Evolutionary conservation across 2,329 filamentous ascomycete genomes (phyloP), one percentile per base, ranked within the genome.

Genomic region (Ophiostoma himal-ulmi): DNA sequence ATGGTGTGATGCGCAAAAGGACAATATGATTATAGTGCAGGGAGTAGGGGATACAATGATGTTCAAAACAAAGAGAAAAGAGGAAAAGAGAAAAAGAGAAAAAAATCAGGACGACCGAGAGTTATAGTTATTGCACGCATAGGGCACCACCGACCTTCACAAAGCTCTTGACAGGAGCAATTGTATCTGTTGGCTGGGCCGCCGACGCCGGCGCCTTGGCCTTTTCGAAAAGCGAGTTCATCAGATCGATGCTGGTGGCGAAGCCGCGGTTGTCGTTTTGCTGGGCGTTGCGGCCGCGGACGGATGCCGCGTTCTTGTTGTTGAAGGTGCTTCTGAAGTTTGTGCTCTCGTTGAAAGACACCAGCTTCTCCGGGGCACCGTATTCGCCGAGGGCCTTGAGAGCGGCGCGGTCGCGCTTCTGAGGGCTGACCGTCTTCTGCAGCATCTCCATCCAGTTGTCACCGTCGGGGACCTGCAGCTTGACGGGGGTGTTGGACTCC

Each of bases 371-470:
- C 37, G 84, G 83, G 71, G 86, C 85, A 57, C 90, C 72, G 34
- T 70, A 80, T 81, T 90, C 82, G 84, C 89, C 80, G 81, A 86
- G 76, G 36, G 83, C 84, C 75, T 83, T 84, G 57, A 89, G 84
- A 44, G 95, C 83, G 37, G 89, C 90, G 71, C 94, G 91, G 81
- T 97, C 91, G 76, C 95, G 90, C 82, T 98, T 98, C 77, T 92
- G 89, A 6, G 95, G 94, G 76, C 93, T 97, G 75, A 98, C 93
- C 6, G 95, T 98, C 75, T 93, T 93, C 78, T 93, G 92, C 73
- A 99, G 84, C 82, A 97, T 94, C 75, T 95, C 91, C 75, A 93
- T 91, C 95, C 95, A 99, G 78, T 97, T 91, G 72, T 94, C 92
- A 69, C 90, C 91, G 73, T 87, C 85, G 48, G 86, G 83, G 71